Conservation (phyloP, 2,329 filamentous ascomycete species). For the Harringtonia aguacate region DNA sequence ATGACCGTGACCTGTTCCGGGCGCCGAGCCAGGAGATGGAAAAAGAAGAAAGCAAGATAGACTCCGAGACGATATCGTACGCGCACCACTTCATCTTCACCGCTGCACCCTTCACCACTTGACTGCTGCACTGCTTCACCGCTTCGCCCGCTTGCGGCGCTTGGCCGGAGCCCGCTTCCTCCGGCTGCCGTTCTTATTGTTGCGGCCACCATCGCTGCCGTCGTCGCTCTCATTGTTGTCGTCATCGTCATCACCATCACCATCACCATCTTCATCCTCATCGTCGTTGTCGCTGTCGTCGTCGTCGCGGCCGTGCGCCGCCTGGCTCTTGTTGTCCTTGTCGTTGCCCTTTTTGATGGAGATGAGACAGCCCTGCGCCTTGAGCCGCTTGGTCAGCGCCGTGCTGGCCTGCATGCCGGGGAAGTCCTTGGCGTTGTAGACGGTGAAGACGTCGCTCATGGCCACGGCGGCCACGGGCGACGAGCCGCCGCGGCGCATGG, state of each 20-base stretch:
- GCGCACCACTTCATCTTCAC: too few relatives aligned
- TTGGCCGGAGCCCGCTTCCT: conserved; percentile 7
- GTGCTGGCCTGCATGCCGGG: conserved; percentile 75
- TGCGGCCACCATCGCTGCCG: too few relatives aligned
- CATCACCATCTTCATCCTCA: conserved; percentile 22
- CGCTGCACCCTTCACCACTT: too few relatives aligned
- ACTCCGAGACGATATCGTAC: too few relatives aligned
- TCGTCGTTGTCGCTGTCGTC: conserved; percentile 36
- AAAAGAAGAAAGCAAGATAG: too few relatives aligned
- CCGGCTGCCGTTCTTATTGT: too few relatives aligned
- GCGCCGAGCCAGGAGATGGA: too few relatives aligned
- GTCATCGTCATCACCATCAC: neutral
- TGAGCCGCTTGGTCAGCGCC: conserved; percentile 59
- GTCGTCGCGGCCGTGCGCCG: conserved; percentile 21
- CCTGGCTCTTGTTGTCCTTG: conserved; percentile 43
- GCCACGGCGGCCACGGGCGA: conserved; percentile 39
- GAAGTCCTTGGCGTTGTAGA: conserved; percentile 79
- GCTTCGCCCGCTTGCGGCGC: conserved; percentile 9
- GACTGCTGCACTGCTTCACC: too few relatives aligned
- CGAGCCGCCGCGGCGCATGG: conserved; percentile 40
- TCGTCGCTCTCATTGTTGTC: neutral
- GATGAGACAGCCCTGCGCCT: conserved; percentile 72
- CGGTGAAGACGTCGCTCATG: conserved; percentile 63
- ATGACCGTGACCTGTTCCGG: too few relatives aligned
- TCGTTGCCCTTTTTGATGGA: conserved; percentile 82